These are phyloP conservation scores for Xenoacremonium recifei DNA, from an alignment of 2,329 filamentous ascomycete genomes.

Conservation along the genomic window DNA sequence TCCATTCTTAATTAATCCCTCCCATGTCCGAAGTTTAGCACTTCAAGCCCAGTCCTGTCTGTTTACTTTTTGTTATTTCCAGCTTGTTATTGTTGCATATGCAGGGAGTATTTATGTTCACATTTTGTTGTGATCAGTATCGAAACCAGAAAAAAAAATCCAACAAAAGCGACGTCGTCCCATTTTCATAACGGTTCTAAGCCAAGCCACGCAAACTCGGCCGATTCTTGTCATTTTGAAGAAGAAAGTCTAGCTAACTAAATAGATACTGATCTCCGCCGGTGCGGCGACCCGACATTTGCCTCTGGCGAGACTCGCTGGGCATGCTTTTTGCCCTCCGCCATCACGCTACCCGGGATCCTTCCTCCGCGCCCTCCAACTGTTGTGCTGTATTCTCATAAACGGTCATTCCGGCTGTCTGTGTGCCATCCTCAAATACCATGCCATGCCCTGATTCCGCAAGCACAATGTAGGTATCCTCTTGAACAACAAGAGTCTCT, in stretches of 20 bases:
- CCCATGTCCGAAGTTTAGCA: too few relatives aligned
- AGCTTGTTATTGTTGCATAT: too few relatives aligned
- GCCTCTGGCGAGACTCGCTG: slow-evolving; percentile 30
- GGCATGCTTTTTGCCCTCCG: slow-evolving; percentile 30
- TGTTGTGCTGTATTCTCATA: slow-evolving; percentile 34
- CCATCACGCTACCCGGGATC: slow-evolving; percentile 36
- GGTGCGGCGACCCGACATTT: slow-evolving; percentile 31
- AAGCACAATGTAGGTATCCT: slow-evolving; percentile 24
- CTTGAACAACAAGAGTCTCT: slow-evolving; percentile 28
- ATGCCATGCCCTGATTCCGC: slow-evolving; percentile 20
- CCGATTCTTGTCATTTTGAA: slow-evolving; percentile 28
- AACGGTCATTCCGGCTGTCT: slow-evolving; percentile 36
- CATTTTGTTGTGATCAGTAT: too few relatives aligned
- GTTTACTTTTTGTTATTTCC: background rate
- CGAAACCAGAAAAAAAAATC: too few relatives aligned
- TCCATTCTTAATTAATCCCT: slow-evolving; percentile 25
- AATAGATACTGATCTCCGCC: slow-evolving; percentile 30
- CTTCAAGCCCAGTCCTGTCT: too few relatives aligned
- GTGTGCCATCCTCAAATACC: slow-evolving; percentile 29
- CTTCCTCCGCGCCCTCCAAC: too few relatives aligned
- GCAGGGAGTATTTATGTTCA: too few relatives aligned
- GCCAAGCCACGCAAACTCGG: slow-evolving; percentile 29
- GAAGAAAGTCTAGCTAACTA: slow-evolving; percentile 38
- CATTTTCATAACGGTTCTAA: slow-evolving; percentile 13
- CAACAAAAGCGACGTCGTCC: background rate